A percentile compares a stretch with the other conserved stretches of the same genome.
Conservation (phyloP, 805 yeast species). For the Ogataea trehaloabstinens region DNA sequence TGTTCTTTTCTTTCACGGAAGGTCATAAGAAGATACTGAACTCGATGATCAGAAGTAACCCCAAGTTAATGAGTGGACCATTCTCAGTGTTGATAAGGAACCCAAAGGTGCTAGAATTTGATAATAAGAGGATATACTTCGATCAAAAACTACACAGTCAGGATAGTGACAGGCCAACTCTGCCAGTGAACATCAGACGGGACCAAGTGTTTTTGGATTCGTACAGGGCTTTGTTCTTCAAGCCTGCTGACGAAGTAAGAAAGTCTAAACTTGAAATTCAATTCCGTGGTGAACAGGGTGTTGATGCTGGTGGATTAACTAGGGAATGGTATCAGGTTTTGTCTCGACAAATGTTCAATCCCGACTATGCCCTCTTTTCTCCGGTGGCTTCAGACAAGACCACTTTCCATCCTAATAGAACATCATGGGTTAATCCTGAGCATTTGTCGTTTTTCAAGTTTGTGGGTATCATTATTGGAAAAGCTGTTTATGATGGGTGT, state of each 20-base stretch:
- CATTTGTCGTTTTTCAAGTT: conserved; percentile 91
- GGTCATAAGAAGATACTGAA: conserved; percentile 85
- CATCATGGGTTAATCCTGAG: conserved; percentile 90
- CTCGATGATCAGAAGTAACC: conserved; percentile 86
- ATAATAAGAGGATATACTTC: conserved; percentile 85
- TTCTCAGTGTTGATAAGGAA: conserved; percentile 85
- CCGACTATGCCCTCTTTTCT: conserved; percentile 86
- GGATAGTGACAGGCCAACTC: conserved; percentile 40
- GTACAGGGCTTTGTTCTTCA: conserved; percentile 76
- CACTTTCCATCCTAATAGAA: conserved; percentile 92
- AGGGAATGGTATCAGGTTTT: conserved; percentile 97
- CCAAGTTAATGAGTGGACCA: conserved; percentile 94
- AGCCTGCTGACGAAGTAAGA: conserved; percentile 69
- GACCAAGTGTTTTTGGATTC: conserved; percentile 92
- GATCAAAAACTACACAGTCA: conserved; percentile 65
- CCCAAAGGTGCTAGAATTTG: conserved; percentile 89
- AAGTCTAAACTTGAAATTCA: conserved; percentile 70
- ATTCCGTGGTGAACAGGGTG: conserved; percentile 93
- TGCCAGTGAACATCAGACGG: conserved; percentile 71
- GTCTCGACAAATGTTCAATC: conserved; percentile 92
- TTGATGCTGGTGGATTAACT: conserved; percentile 97
- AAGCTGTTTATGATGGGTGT: conserved; percentile 85
- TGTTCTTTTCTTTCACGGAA: conserved; percentile 84
- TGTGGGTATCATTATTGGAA: conserved; percentile 90
- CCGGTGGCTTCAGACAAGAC: conserved; percentile 92